Conservation (phyloP, 2,329 filamentous ascomycete species). For the Nectriaceae sp. region DNA sequence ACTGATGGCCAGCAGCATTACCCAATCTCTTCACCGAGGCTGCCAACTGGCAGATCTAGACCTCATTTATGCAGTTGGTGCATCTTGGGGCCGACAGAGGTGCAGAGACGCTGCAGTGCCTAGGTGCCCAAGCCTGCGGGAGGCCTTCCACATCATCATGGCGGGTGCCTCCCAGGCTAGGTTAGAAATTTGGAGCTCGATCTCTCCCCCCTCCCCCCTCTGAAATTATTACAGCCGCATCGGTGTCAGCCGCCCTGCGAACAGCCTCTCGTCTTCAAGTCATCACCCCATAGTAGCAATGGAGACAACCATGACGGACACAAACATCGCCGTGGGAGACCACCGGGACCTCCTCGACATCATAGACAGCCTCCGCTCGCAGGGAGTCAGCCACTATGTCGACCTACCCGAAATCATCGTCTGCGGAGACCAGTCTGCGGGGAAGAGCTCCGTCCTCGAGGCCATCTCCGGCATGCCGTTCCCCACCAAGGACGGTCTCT, state of each 20-base stretch:
- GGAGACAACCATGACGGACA: slow-evolving; percentile 1
- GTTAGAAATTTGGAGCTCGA: slow-evolving; percentile 4
- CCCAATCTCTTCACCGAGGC: slow-evolving; percentile 3
- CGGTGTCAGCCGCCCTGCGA: neutral
- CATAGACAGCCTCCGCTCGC: slow-evolving; percentile 37
- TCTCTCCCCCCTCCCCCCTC: neutral
- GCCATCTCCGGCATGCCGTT: slow-evolving; percentile 64
- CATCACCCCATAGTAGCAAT: neutral
- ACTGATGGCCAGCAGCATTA: slow-evolving; percentile 4
- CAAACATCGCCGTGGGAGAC: slow-evolving; percentile 7
- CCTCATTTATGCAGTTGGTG: slow-evolving; percentile 2
- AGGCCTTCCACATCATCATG: slow-evolving; percentile 14
- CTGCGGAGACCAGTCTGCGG: slow-evolving; percentile 62
- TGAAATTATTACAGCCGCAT: neutral
- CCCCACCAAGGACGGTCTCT: slow-evolving; percentile 58
- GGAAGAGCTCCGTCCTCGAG: slow-evolving; percentile 66
- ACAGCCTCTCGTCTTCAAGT: neutral
- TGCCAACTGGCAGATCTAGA: slow-evolving; percentile 6
- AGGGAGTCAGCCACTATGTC: slow-evolving; percentile 38
- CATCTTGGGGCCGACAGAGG: neutral
- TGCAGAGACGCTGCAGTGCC: slow-evolving; percentile 9
- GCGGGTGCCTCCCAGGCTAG: neutral
- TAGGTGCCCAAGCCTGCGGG: slow-evolving; percentile 17
- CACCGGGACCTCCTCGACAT: slow-evolving; percentile 32
- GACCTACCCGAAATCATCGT: slow-evolving; percentile 51